Conservation (phyloP, 257 asterid genomes). For the Verbena officinalis region DNA sequence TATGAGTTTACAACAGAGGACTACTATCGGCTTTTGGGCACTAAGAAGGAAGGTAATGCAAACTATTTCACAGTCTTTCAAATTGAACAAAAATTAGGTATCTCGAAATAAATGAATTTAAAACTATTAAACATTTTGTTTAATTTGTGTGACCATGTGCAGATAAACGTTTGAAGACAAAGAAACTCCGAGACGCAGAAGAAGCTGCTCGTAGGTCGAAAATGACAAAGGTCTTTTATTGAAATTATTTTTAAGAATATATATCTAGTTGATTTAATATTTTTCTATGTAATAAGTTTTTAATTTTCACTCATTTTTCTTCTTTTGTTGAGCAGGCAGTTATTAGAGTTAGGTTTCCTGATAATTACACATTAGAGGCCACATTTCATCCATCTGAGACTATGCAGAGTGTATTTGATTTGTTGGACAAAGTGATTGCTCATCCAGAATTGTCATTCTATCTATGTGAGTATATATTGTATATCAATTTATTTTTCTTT, state of each 20-base stretch:
- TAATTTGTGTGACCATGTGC: slow-evolving; percentile 26
- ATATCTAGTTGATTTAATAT: background rate
- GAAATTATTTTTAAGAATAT: background rate
- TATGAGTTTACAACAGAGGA: slow-evolving; percentile 95
- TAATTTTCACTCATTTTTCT: background rate
- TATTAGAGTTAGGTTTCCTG: slow-evolving; percentile 93
- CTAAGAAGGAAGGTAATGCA: slow-evolving; percentile 82
- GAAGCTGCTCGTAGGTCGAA: slow-evolving; percentile 85
- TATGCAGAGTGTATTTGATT: slow-evolving; percentile 73
- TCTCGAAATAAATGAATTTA: background rate
- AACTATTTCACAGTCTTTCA: slow-evolving; percentile 20
- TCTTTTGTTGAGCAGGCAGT: slow-evolving; percentile 66
- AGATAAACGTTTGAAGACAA: slow-evolving; percentile 85
- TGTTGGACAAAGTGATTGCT: slow-evolving; percentile 63
- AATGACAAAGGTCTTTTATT: slow-evolving; percentile 75
- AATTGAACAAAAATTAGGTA: background rate
- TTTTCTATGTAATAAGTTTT: slow-evolving; percentile 9
- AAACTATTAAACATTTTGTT: slow-evolving; percentile 4
- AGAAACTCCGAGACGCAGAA: slow-evolving; percentile 86
- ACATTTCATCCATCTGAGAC: slow-evolving; percentile 89
- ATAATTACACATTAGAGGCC: slow-evolving; percentile 81
- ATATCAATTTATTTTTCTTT: slow-evolving; percentile 4
- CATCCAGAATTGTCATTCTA: slow-evolving; percentile 80
- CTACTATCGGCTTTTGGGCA: slow-evolving; percentile 67
- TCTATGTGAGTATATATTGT: slow-evolving; percentile 56